Evolutionary conservation across 768 basidiomycete species (phyloP).

Genomic region (Tricholoma sp.): DNA sequence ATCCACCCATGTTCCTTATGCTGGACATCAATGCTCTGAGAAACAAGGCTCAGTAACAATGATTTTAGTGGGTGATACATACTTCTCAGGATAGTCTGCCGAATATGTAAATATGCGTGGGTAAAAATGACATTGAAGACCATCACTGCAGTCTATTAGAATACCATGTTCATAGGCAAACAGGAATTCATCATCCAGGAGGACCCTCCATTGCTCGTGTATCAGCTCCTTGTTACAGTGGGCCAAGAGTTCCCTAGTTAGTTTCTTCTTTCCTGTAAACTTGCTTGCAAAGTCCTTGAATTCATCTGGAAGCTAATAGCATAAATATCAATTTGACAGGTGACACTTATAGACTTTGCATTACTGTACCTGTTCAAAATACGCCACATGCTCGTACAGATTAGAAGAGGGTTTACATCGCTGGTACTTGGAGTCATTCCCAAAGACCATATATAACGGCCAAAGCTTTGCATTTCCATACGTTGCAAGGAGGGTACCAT

Average conservation of each 20-base stretch:
- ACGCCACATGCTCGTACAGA: constrained; percentile 7
- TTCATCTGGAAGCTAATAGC: constrained; percentile 14
- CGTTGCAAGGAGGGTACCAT: constrained; percentile 22
- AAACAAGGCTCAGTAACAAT: no score
- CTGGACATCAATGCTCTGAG: no score
- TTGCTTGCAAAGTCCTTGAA: constrained; percentile 14
- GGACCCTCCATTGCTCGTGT: not conserved
- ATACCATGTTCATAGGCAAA: constrained; percentile 17
- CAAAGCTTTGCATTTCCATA: constrained; percentile 23
- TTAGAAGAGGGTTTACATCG: constrained; percentile 8
- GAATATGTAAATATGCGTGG: constrained; percentile 27
- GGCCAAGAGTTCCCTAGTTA: not conserved
- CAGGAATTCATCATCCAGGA: constrained; percentile 6
- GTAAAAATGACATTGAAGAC: constrained; percentile 9
- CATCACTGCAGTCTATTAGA: constrained; percentile 2
- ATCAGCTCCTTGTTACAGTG: constrained; percentile 2
- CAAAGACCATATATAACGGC: constrained; percentile 19
- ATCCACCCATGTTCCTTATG: no score
- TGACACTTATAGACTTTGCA: no score
- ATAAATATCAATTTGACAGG: no score
- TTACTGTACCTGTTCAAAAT: constrained; percentile 8
- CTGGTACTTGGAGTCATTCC: constrained; percentile 21
- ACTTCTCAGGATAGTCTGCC: constrained; percentile 29
- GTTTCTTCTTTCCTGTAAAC: not conserved
- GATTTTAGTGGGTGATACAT: no score